Evolutionary conservation across 202 grass and related monocot genomes (phyloP).

Genomic region (Musa balbisiana): DNA sequence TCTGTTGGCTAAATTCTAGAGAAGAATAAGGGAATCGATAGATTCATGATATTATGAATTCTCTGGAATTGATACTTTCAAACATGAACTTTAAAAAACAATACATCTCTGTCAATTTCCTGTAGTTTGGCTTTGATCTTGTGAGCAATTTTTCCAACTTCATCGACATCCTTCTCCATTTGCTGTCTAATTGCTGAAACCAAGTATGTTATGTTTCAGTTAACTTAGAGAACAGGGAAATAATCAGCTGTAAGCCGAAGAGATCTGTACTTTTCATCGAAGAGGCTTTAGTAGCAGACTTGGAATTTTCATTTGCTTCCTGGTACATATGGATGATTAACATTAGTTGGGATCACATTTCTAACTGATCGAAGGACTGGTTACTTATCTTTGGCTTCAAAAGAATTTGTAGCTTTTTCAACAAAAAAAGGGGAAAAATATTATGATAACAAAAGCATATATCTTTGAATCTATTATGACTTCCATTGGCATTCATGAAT

Average conservation of each 20-base stretch:
- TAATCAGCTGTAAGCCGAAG: neutral
- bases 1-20: constrained; percentile 76
- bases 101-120: constrained; percentile 27
- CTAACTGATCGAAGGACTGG: neutral
- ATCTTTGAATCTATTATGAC: too few species aligned
- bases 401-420: too few species aligned
- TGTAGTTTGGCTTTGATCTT: constrained; percentile 13
- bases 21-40: constrained; percentile 9
- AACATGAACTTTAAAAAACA: neutral
- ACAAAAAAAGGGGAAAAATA: too few species aligned
- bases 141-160: constrained; percentile 10
- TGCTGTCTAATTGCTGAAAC: constrained; percentile 17
- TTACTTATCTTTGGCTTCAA: neutral
- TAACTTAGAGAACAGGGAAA: neutral
- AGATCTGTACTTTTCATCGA: constrained; percentile 15
- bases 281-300: constrained; percentile 21
- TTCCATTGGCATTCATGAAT: too few species aligned
- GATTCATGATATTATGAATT: neutral
- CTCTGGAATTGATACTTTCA: neutral
- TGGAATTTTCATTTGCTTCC: constrained; percentile 23
- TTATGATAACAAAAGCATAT: too few species aligned
- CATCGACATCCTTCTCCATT: constrained; percentile 24
- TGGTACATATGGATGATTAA: neutral
- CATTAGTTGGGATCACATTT: neutral
- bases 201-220: neutral